phyloP scores from a whole-genome alignment of 768 basidiomycete species.

The Dacryopinax primogenitus region DNA sequence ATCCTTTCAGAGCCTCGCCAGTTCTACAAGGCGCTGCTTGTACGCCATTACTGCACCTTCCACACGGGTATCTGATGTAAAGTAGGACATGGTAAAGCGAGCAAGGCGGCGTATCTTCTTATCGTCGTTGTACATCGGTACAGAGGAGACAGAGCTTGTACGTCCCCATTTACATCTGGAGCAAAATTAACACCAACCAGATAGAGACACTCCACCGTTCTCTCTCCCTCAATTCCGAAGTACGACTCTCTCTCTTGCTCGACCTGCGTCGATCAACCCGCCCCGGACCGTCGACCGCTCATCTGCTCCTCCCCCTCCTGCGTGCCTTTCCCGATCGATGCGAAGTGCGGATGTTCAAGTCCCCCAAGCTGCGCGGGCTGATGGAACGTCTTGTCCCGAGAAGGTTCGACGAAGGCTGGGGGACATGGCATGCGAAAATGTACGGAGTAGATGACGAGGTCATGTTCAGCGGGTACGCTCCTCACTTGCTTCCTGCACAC shows the following conservation, averaged over 20 bases:
- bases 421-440: slow-evolving; percentile 94
- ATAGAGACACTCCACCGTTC: neutral
- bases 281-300: slow-evolving; percentile 34
- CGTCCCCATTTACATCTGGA: slow-evolving; percentile 25
- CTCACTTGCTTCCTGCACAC: neutral
- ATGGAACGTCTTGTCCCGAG: slow-evolving; percentile 70
- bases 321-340: slow-evolving; percentile 58
- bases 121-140: slow-evolving; percentile 80
- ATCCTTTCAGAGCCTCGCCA: slow-evolving; percentile 45
- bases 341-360: slow-evolving; percentile 70
- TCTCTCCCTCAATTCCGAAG: slow-evolving; percentile 35
- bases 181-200: no score
- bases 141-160: slow-evolving; percentile 66
- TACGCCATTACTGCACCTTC: slow-evolving; percentile 19
- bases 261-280: slow-evolving; percentile 44
- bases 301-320: slow-evolving; percentile 33
- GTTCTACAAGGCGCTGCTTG: slow-evolving; percentile 46
- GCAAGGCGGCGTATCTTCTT: slow-evolving; percentile 74
- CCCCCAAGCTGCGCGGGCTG: slow-evolving; percentile 67
- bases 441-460: slow-evolving; percentile 90
- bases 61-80: neutral
- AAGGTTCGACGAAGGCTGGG: slow-evolving; percentile 96
- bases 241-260: slow-evolving; percentile 61
- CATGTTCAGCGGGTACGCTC: slow-evolving; percentile 75
- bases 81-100: slow-evolving; percentile 59